Conservation (phyloP, 257 asterid species). For the Scutellaria minor region DNA sequence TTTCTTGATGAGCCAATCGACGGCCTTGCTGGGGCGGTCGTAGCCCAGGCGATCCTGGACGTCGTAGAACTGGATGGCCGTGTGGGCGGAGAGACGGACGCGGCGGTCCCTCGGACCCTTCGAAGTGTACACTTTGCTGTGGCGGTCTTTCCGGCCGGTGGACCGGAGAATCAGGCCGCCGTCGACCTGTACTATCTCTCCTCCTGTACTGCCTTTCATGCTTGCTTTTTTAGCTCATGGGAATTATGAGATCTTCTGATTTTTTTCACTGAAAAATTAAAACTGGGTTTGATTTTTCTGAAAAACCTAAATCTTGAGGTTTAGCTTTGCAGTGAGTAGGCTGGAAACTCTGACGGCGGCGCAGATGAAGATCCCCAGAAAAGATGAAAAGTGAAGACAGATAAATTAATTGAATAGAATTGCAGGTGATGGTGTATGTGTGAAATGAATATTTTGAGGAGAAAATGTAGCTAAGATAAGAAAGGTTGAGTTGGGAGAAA, state of each 20-base stretch:
- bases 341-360: slow-evolving; percentile 29
- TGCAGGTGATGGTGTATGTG: too few species aligned
- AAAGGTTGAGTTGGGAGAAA: slow-evolving; percentile 1
- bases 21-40: slow-evolving; percentile 70
- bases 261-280: too few species aligned
- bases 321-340: slow-evolving; percentile 26
- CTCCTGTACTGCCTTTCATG: slow-evolving; percentile 46
- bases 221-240: slow-evolving; percentile 23
- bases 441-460: neutral
- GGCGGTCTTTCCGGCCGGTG: slow-evolving; percentile 54
- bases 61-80: slow-evolving; percentile 69
- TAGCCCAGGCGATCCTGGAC: slow-evolving; percentile 70
- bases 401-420: neutral
- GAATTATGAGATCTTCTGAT: neutral
- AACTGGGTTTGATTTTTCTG: neutral
- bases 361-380: slow-evolving; percentile 50
- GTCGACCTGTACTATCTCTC: slow-evolving; percentile 57
- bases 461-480: slow-evolving; percentile 22
- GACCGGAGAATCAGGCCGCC: slow-evolving; percentile 58
- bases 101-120: slow-evolving; percentile 71
- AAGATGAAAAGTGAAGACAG: neutral
- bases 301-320: slow-evolving; percentile 30
- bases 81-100: slow-evolving; percentile 66
- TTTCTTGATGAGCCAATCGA: slow-evolving; percentile 66
- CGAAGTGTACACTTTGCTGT: slow-evolving; percentile 63